Conservation (phyloP, 2,329 filamentous ascomycete species). For the Triangularia verruculosa region DNA sequence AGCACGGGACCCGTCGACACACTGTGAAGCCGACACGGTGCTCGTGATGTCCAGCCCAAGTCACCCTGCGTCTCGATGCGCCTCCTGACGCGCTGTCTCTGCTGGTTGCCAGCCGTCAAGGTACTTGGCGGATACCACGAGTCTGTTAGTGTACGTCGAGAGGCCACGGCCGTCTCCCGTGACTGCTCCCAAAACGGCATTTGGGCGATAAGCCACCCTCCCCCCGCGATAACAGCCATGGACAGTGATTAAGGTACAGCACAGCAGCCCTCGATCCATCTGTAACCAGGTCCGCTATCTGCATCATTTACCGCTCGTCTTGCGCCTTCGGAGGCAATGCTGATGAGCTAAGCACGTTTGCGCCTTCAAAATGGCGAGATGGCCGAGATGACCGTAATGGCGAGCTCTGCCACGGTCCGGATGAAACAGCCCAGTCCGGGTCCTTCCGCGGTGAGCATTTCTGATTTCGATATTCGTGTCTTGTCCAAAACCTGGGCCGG, state of each 20-base stretch:
- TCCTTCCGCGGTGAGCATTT: neutral
- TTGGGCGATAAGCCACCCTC: slow-evolving; percentile 2
- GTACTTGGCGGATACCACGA: neutral
- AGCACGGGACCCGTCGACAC: slow-evolving; percentile 23
- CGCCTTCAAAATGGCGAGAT: neutral
- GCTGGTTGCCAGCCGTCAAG: neutral
- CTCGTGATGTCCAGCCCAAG: slow-evolving; percentile 22
- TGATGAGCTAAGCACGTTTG: slow-evolving; percentile 16
- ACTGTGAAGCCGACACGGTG: slow-evolving; percentile 22
- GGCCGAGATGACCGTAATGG: too few relatives aligned
- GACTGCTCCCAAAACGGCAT: neutral
- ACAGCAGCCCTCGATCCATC: neutral
- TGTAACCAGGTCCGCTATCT: neutral
- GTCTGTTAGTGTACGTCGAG: neutral
- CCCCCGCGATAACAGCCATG: slow-evolving; percentile 3
- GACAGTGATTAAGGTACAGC: neutral
- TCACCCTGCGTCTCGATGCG: slow-evolving; percentile 1
- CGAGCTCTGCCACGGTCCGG: neutral
- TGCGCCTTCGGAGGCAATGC: slow-evolving; percentile 25
- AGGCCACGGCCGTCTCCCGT: neutral
- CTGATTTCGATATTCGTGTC: neutral
- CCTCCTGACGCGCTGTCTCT: neutral
- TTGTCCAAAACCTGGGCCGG: neutral
- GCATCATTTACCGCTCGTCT: slow-evolving; percentile 25
- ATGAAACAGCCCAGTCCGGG: neutral